Conservation (phyloP, 163 green algal species). For the Scenedesmus sp. region DNA sequence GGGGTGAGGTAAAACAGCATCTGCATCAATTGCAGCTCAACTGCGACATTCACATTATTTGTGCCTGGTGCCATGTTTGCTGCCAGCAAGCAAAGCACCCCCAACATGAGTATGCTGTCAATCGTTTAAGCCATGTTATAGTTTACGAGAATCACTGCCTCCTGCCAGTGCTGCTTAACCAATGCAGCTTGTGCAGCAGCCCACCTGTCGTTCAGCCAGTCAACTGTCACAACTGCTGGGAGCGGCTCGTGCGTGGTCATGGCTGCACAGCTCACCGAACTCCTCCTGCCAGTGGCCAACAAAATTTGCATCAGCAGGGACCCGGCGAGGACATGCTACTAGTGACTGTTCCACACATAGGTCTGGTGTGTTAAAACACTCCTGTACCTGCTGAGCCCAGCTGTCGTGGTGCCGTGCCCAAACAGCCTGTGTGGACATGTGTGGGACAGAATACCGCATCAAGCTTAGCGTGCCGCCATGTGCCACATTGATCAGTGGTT, state of each 20-base stretch:
- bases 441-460: too few species aligned
- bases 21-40: neutral
- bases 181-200: neutral
- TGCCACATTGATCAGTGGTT: neutral
- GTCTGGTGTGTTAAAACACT: neutral
- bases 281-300: neutral
- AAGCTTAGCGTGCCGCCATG: neutral
- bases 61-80: neutral
- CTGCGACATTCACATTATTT: neutral
- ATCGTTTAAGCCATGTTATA: neutral
- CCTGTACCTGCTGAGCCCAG: slow-evolving; percentile 3
- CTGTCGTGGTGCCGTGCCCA: neutral
- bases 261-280: neutral
- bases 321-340: neutral
- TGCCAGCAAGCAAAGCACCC: neutral
- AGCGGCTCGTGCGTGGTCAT: slow-evolving; percentile 25
- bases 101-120: neutral
- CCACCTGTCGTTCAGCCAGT: slow-evolving; percentile 47
- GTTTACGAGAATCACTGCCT: neutral
- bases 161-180: neutral
- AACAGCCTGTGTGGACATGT: neutral
- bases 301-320: neutral
- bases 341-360: neutral
- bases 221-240: slow-evolving; percentile 43
- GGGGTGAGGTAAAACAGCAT: too few species aligned